Evolutionary conservation across 1,284 basidiomycete species (phyloP).

Genomic region (Bondarzewia mesenterica): DNA sequence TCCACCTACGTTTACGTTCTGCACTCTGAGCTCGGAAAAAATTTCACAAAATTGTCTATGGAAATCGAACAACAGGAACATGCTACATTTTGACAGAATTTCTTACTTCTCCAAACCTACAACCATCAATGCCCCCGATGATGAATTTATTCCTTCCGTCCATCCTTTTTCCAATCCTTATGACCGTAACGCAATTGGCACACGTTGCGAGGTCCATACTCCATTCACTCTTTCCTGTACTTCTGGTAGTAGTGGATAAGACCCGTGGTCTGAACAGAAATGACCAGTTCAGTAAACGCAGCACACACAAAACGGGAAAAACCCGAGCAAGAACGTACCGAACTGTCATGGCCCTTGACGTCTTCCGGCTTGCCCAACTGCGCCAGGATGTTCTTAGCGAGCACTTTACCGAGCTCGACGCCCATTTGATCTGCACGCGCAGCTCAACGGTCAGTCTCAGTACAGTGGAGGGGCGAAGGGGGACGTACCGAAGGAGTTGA

Average conservation of each 20-base stretch:
- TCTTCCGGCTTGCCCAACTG: constrained; percentile 80
- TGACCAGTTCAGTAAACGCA: constrained; percentile 6
- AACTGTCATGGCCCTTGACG: constrained; percentile 88
- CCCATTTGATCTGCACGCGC: constrained; percentile 74
- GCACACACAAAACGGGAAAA: background rate
- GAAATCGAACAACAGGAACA: no score
- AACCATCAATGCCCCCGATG: no score
- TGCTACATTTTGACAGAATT: no score
- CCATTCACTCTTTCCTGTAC: constrained; percentile 64
- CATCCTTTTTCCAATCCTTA: no score
- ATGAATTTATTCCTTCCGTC: no score
- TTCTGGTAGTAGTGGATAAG: constrained; percentile 94
- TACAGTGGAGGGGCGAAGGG: no score
- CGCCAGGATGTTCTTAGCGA: constrained; percentile 91
- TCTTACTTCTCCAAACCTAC: no score
- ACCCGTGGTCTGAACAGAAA: constrained; percentile 76
- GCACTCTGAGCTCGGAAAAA: no score
- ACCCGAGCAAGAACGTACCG: constrained; percentile 44
- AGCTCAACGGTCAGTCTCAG: background rate
- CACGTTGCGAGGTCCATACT: no score
- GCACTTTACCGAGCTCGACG: constrained; percentile 93
- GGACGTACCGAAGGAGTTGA: constrained; percentile 87
- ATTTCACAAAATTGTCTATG: no score
- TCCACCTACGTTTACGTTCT: no score
- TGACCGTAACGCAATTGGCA: no score